A percentile compares a stretch with the other conserved stretches of the same genome.
These are phyloP conservation scores for Ceratocystis alfenasii DNA, from an alignment of 2,329 filamentous ascomycete genomes.

Conservation along the genomic window DNA sequence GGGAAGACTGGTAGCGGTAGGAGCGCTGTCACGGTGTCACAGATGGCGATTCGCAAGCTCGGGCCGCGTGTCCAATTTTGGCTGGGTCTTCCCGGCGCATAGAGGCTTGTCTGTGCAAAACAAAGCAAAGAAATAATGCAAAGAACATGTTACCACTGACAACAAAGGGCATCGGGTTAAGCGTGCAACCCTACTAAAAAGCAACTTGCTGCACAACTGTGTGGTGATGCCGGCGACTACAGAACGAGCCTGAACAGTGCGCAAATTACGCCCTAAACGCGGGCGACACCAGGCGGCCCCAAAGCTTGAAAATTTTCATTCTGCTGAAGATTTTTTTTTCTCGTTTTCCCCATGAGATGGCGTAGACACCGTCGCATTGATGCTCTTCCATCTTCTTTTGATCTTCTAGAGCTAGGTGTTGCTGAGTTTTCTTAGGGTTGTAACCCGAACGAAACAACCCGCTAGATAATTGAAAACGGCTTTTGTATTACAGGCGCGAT, in stretches of 20 bases:
- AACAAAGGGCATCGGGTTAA: no score
- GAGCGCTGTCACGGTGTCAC: slow-evolving; percentile 8
- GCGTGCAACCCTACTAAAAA: neutral
- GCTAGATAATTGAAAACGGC: neutral
- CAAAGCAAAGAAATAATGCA: neutral
- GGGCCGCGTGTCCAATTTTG: slow-evolving; percentile 8
- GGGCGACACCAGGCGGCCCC: slow-evolving; percentile 3
- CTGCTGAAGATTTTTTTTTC: neutral
- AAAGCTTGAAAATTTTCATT: slow-evolving; percentile 1
- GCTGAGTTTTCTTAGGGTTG: neutral
- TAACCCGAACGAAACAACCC: neutral
- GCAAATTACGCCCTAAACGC: neutral
- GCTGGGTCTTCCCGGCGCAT: neutral
- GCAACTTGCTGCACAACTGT: no score
- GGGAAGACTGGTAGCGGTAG: slow-evolving; percentile 1
- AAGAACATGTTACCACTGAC: neutral
- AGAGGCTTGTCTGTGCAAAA: neutral
- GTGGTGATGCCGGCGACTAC: no score
- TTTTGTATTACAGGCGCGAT: neutral
- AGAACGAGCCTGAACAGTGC: neutral
- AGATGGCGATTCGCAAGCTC: slow-evolving; percentile 8
- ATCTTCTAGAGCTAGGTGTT: neutral
- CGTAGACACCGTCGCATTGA: neutral
- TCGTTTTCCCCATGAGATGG: neutral
- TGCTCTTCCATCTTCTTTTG: neutral